A percentile compares a stretch with the other conserved stretches of the same genome.
phyloP scores from a whole-genome alignment of 2,329 filamentous ascomycete species.

The Gliomastix tumulicola region DNA sequence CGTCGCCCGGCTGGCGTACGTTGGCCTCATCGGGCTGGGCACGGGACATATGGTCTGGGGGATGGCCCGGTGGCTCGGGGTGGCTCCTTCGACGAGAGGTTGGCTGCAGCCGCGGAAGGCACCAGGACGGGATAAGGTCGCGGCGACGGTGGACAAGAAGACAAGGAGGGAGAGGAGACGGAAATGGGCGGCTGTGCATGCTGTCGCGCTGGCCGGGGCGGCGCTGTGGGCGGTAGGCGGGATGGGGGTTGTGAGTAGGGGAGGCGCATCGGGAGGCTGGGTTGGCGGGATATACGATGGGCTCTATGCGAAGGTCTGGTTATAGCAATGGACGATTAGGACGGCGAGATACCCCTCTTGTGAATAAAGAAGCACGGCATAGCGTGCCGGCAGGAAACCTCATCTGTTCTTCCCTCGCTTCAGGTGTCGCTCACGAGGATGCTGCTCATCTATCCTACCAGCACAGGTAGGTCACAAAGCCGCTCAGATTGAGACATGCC shows the following conservation, averaged over 20 bases:
- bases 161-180: constrained; percentile 50
- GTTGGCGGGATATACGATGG: constrained; percentile 73
- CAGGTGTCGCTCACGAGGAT: no score
- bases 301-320: constrained; percentile 33
- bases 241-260: constrained; percentile 68
- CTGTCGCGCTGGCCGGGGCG: constrained; percentile 47
- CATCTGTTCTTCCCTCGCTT: no score
- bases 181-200: constrained; percentile 68
- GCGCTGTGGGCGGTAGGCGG: constrained; percentile 77
- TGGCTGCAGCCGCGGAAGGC: constrained; percentile 19
- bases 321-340: no score
- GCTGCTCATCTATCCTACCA: no score
- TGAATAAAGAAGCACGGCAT: no score
- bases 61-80: constrained; percentile 71
- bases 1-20: constrained; percentile 63
- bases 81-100: constrained; percentile 50
- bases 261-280: constrained; percentile 68
- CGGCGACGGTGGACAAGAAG: constrained; percentile 37
- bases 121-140: constrained; percentile 27
- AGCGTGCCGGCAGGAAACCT: no score
- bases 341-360: no score
- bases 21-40: constrained; percentile 57
- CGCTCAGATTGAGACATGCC: no score
- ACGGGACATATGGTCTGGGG: constrained; percentile 81
- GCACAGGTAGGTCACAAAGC: no score